Percentiles rank a stretch among this genome's conserved stretches.
phyloP scores from a whole-genome alignment of 495 filamentous ascomycete genomes.

The Aspergillus diversus region DNA sequence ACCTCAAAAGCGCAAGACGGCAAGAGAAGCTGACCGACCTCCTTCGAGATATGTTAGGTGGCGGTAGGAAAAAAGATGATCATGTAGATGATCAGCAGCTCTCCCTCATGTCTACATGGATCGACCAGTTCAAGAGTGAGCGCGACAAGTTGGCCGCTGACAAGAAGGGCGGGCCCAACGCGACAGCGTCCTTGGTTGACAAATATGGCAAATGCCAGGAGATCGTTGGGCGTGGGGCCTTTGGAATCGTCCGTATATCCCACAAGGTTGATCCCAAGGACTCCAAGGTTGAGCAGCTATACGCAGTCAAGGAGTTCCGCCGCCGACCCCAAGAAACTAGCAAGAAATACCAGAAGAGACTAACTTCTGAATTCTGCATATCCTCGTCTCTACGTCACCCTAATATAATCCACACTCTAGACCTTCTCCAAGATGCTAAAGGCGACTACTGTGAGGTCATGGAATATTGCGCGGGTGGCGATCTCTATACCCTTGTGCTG shows the following conservation, averaged over 20 bases:
- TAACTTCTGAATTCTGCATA: constrained; percentile 99
- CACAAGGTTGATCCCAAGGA: constrained; percentile 89
- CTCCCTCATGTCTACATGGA: constrained; percentile 93
- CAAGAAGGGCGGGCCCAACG: constrained; percentile 75
- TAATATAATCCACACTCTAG: constrained; percentile 97
- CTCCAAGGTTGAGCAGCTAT: constrained; percentile 83
- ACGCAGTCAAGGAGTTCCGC: constrained; percentile 97
- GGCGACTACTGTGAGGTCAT: constrained; percentile 99
- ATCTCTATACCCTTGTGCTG: constrained; percentile 93
- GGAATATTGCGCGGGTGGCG: constrained; percentile 97
- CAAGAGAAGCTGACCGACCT: constrained; percentile 97
- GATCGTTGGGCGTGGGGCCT: constrained; percentile 95
- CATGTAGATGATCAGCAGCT: constrained; percentile 77
- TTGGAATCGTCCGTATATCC: constrained; percentile 97
- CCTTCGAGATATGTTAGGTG: constrained; percentile 79
- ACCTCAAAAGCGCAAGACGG: constrained; percentile 81
- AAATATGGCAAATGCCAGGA: constrained; percentile 99
- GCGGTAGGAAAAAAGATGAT: constrained; percentile 68
- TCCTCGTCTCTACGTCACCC: constrained; percentile 95
- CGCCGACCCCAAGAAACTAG: constrained; percentile 89
- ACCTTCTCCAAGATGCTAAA: constrained; percentile 93
- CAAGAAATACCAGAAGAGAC: constrained; percentile 96
- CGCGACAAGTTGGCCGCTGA: constrained; percentile 75
- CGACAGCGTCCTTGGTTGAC: constrained; percentile 83
- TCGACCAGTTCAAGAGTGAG: constrained; percentile 89